phyloP scores from a whole-genome alignment of 768 basidiomycete species.

The Lyophyllum decastes region DNA sequence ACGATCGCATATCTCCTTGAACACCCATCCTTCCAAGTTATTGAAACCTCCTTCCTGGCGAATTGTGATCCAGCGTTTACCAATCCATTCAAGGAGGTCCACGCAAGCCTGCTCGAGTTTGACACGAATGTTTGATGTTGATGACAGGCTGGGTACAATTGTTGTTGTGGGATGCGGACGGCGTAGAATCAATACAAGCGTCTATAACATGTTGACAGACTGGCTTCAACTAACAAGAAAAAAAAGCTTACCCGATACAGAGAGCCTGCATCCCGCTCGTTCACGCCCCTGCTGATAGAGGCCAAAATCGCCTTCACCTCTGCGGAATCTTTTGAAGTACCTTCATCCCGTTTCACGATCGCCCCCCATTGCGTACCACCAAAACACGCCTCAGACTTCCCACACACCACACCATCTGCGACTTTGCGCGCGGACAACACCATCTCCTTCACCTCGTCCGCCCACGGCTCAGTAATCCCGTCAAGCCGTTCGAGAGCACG shows the following conservation, averaged over 20 bases:
- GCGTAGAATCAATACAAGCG: constrained; percentile 73
- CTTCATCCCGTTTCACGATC: constrained; percentile 73
- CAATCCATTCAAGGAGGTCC: constrained; percentile 73
- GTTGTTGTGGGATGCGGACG: constrained; percentile 62
- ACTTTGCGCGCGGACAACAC: constrained; percentile 59
- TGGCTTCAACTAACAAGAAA: background rate
- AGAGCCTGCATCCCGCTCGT: constrained; percentile 59
- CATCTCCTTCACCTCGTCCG: constrained; percentile 66
- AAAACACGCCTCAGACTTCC: constrained; percentile 67
- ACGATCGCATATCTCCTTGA: constrained; percentile 88
- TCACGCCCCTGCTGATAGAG: constrained; percentile 60
- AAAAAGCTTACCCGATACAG: constrained; percentile 70
- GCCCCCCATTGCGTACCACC: constrained; percentile 70
- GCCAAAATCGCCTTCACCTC: constrained; percentile 77
- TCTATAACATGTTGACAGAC: constrained; percentile 37
- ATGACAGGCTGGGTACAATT: constrained; percentile 60
- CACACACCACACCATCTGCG: constrained; percentile 63
- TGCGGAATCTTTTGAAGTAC: constrained; percentile 76
- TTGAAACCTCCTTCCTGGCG: constrained; percentile 82
- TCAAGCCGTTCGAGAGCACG: constrained; percentile 57
- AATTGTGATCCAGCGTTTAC: constrained; percentile 74
- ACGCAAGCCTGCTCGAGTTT: constrained; percentile 73
- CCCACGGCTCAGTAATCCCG: constrained; percentile 68
- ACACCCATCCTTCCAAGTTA: constrained; percentile 78
- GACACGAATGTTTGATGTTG: constrained; percentile 69